Percentiles rank a stretch among this genome's conserved stretches.
Conservation (phyloP, 1,139 yeast species). For the Protomyces arabidopsidicola region DNA sequence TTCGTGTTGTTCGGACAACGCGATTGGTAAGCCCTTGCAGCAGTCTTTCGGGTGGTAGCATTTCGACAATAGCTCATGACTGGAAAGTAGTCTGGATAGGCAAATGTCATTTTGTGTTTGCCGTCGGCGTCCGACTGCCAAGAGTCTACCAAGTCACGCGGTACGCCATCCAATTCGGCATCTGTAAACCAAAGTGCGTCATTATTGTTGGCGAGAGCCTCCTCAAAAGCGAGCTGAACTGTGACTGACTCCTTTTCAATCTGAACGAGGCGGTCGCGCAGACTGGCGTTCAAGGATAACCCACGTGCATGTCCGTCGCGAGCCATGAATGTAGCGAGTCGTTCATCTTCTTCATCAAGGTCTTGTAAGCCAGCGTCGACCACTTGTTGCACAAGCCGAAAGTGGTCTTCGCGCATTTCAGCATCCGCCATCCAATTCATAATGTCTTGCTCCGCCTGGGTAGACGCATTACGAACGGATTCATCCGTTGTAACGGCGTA, state of each 20-base stretch:
- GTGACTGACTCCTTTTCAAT: conserved; percentile 58
- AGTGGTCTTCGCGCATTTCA: conserved; percentile 64
- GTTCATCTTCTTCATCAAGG: conserved; percentile 51
- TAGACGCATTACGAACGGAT: conserved; percentile 64
- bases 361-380: neutral
- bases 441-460: conserved; percentile 52
- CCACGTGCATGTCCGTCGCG: conserved; percentile 62
- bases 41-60: conserved; percentile 60
- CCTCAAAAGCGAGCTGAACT: conserved; percentile 54
- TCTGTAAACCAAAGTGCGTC: conserved; percentile 55
- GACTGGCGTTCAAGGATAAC: conserved; percentile 53
- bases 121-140: conserved; percentile 39
- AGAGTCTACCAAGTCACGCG: conserved; percentile 55
- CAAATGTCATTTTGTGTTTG: conserved; percentile 65
- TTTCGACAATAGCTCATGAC: conserved; percentile 64
- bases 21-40: conserved; percentile 62
- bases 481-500: conserved; percentile 64
- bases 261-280: conserved; percentile 53
- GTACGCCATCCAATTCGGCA: conserved; percentile 70
- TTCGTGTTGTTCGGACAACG: conserved; percentile 58
- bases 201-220: conserved; percentile 67
- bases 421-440: conserved; percentile 59
- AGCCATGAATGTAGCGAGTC: conserved; percentile 55
- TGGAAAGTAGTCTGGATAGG: conserved; percentile 74
- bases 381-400: conserved; percentile 40